Evolutionary conservation across 2,329 filamentous ascomycete genomes (phyloP), one percentile per base, ranked within the genome.

Genomic region (Diaporthe australafricana): DNA sequence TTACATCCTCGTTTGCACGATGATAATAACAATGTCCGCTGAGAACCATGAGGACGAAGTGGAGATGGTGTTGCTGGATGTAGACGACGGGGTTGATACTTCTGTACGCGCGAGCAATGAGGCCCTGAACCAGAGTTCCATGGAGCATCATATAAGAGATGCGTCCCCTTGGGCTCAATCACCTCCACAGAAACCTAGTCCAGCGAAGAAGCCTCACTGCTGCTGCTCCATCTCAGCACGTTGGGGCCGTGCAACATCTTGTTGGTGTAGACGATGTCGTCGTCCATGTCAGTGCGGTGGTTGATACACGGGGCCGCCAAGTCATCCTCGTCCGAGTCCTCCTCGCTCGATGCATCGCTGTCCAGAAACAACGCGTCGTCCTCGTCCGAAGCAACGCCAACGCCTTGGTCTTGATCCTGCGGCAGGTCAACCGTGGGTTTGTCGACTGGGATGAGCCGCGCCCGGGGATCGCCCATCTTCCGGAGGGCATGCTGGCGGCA

Each of bases 401-500:
- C n/a, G 8, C 17, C 20, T 7, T 27, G 52, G 32, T 42, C 47
- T 27, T 17, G 16, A 11, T 22, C 30, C n/a, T 52, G 14, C 20
- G 20, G 62, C 9, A n/a, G 17, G 25, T 27, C 47, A 27, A n/a
- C 47, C 30, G 7, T 47, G 9, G 62, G 5, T 45, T 53, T 48
- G 16, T 27, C 16, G 27, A 9, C 22, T 2, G 63, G 63, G 20
- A 53, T 8, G 14, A 16, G 17, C n/a, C 22, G 47, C 3, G 48
- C 48, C 8, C 63, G n/a, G 35, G 22, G 12, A 7, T 53, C 22
- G 2, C 35, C 22, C 48, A 53, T 67, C 22, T 53, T n/a, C 30
- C 47, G 48, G 22, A 53, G 63, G 25, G 63, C 67, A 40, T 70
- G 27, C n/a, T 66, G 42, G 53, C 35, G 63, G 52, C 65, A 38